These are phyloP conservation scores for Davidsoniella neocaledoniae DNA, from an alignment of 2,329 filamentous ascomycete genomes.

Conservation along the genomic window DNA sequence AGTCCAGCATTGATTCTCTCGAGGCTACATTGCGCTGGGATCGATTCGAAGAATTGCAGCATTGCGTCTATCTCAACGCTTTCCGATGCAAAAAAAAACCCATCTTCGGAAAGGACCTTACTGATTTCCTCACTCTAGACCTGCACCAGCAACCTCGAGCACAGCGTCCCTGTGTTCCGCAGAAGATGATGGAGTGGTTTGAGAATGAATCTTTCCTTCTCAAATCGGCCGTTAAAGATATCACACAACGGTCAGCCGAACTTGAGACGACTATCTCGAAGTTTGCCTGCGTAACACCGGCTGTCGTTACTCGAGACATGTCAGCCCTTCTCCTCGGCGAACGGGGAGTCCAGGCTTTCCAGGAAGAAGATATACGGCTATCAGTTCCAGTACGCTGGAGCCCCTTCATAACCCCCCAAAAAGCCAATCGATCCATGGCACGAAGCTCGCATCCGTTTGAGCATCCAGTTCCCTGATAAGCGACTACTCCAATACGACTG, in stretches of 20 bases:
- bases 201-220: constrained; percentile 50
- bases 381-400: constrained; percentile 38
- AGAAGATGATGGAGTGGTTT: constrained; percentile 56
- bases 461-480: constrained; percentile 93
- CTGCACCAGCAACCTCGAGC: constrained; percentile 40
- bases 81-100: constrained; percentile 65
- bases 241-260: constrained; percentile 53
- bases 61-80: constrained; percentile 64
- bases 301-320: constrained; percentile 67
- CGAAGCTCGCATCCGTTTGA: constrained; percentile 77
- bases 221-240: constrained; percentile 51
- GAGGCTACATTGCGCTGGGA: constrained; percentile 54
- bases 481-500: constrained; percentile 95
- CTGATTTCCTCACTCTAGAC: constrained; percentile 55
- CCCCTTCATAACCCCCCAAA: constrained; percentile 39
- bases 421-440: constrained; percentile 68
- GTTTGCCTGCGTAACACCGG: constrained; percentile 84
- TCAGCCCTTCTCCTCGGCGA: constrained; percentile 49
- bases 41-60: constrained; percentile 62
- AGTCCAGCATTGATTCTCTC: constrained; percentile 53
- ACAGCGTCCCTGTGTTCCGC: constrained; percentile 42
- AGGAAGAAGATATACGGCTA: constrained; percentile 37
- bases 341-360: constrained; percentile 39
- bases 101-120: constrained; percentile 63
- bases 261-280: constrained; percentile 65